phyloP scores from a whole-genome alignment of 2,329 filamentous ascomycete genomes.

The Gnomoniopsis smithogilvyi region DNA sequence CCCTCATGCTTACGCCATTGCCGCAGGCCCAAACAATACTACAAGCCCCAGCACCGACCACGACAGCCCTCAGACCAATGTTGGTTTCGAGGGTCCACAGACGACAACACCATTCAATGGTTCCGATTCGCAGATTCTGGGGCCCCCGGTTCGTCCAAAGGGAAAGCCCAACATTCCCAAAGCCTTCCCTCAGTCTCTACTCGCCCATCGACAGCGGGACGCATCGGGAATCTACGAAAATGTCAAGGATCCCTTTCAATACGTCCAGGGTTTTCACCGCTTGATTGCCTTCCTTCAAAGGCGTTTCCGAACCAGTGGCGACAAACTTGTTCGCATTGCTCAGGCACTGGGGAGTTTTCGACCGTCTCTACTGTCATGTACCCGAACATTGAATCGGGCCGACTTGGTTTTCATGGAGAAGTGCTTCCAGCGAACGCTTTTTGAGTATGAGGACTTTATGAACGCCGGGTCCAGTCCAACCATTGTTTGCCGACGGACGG shows the following conservation, averaged over 20 bases:
- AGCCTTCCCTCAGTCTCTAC: slow-evolving; percentile 44
- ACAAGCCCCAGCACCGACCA: slow-evolving; percentile 64
- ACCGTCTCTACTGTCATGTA: slow-evolving; percentile 89
- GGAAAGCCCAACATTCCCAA: slow-evolving; percentile 41
- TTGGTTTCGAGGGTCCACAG: slow-evolving; percentile 55
- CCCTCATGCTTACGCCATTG: slow-evolving; percentile 64
- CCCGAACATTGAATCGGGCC: slow-evolving; percentile 79
- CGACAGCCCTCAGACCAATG: slow-evolving; percentile 55
- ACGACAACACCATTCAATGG: slow-evolving; percentile 34
- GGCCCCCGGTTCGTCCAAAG: slow-evolving; percentile 38
- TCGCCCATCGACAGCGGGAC: slow-evolving; percentile 64
- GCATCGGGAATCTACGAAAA: slow-evolving; percentile 84
- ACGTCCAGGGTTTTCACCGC: slow-evolving; percentile 85
- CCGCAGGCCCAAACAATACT: slow-evolving; percentile 58
- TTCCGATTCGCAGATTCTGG: slow-evolving; percentile 15
- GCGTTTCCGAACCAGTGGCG: slow-evolving; percentile 62
- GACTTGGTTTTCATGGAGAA: slow-evolving; percentile 98
- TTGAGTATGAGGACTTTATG: slow-evolving; percentile 92
- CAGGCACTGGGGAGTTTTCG: slow-evolving; percentile 86
- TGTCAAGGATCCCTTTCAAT: slow-evolving; percentile 88
- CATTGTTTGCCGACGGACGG: slow-evolving; percentile 85
- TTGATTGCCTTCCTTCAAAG: slow-evolving; percentile 77
- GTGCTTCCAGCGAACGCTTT: slow-evolving; percentile 87
- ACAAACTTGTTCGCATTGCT: slow-evolving; percentile 78
- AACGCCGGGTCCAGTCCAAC: slow-evolving; percentile 85